Percentiles rank a stretch among this genome's conserved stretches.
Evolutionary conservation across 75 land plant species (phyloP).

Genomic region (Isoetes taiwanensis): DNA sequence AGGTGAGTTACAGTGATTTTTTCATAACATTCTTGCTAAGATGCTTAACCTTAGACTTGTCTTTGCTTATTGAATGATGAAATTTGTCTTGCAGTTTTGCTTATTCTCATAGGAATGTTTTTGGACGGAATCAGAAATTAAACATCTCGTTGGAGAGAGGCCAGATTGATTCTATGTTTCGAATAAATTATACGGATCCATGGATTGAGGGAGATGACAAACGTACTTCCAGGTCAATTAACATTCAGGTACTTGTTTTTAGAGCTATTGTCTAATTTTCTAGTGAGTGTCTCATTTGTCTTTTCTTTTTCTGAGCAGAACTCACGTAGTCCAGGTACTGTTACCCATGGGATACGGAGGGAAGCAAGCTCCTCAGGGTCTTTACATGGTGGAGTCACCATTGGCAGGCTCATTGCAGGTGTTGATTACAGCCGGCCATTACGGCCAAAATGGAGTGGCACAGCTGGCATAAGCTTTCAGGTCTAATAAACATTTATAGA

Average conservation of each 20-base stretch:
- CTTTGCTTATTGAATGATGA: neutral
- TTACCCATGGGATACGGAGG: slow-evolving; percentile 59
- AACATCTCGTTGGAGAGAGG: slow-evolving; percentile 88
- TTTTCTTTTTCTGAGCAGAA: slow-evolving; percentile 37
- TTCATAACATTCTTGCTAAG: neutral
- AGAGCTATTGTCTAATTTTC: neutral
- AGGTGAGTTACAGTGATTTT: slow-evolving; percentile 34
- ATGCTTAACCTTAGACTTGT: neutral
- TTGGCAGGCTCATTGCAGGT: slow-evolving; percentile 75
- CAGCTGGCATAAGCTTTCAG: slow-evolving; percentile 83
- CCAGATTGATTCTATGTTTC: slow-evolving; percentile 85
- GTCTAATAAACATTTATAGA: slow-evolving; percentile 22
- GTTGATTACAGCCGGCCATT: slow-evolving; percentile 84
- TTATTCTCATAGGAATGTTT: slow-evolving; percentile 87
- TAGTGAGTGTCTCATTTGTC: slow-evolving; percentile 1
- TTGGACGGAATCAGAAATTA: slow-evolving; percentile 87
- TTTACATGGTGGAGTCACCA: slow-evolving; percentile 44
- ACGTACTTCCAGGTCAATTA: slow-evolving; percentile 73
- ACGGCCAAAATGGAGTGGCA: slow-evolving; percentile 96
- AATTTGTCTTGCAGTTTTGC: slow-evolving; percentile 59
- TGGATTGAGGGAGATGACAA: slow-evolving; percentile 99
- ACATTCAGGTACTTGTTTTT: slow-evolving; percentile 49
- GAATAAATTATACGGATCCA: slow-evolving; percentile 86
- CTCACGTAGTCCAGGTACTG: slow-evolving; percentile 71
- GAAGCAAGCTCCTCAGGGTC: slow-evolving; percentile 24